Evolutionary conservation across 495 filamentous ascomycete species (phyloP).

Genomic region (Trichoderma gamsii): DNA sequence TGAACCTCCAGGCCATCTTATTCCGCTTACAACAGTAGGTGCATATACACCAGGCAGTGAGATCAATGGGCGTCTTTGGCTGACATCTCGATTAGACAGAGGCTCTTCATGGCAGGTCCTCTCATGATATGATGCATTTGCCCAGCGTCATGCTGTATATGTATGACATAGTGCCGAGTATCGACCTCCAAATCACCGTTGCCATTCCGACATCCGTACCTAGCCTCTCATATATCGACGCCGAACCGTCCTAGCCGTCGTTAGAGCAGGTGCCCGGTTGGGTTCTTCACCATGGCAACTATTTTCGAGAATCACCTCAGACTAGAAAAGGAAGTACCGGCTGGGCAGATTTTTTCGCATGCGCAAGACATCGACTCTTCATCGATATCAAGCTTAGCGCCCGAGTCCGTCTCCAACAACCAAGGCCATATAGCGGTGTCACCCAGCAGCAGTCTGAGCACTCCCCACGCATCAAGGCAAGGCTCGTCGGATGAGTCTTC

Average conservation of each 20-base stretch:
- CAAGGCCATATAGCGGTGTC: conserved; percentile 7
- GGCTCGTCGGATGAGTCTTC: conserved; percentile 13
- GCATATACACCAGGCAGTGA: not conserved
- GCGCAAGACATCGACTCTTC: conserved; percentile 5
- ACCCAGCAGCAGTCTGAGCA: not conserved
- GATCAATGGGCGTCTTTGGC: not conserved
- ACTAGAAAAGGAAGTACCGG: not conserved
- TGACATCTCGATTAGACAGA: not conserved
- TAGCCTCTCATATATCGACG: conserved; percentile 4
- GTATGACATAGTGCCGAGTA: conserved; percentile 3
- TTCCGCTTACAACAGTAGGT: not conserved
- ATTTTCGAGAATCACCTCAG: conserved; percentile 2
- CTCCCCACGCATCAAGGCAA: not conserved
- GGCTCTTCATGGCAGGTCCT: not conserved
- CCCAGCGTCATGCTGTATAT: conserved; percentile 13
- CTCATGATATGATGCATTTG: conserved; percentile 8
- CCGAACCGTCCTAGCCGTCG: not conserved
- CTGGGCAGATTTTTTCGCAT: not conserved
- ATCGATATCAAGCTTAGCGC: conserved; percentile 8
- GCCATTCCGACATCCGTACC: conserved; percentile 8
- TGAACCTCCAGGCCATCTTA: not conserved
- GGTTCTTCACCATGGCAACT: not conserved
- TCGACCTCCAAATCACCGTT: not conserved
- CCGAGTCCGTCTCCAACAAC: not conserved
- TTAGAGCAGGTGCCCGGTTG: not conserved